Base-by-base conservation (phyloP, 192 early-diverging fungal genomes). In the Powellomyces hirtus region DNA sequence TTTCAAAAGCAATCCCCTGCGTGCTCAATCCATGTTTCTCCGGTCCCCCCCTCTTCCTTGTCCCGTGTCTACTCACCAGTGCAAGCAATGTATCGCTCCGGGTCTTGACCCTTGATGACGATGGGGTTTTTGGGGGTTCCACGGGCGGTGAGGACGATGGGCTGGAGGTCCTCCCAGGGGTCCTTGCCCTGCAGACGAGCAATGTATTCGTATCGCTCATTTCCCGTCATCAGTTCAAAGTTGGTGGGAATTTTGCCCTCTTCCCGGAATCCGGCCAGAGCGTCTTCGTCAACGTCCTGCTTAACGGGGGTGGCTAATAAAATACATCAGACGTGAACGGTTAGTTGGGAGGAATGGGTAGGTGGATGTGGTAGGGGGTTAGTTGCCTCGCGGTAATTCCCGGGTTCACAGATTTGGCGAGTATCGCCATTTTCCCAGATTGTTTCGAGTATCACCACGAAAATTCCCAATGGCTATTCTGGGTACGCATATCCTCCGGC, bases 151-250 rank as follows among this genome's bases (percentile, higher is more conserved):
- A 96, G 60, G 31, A 79, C 44, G 71, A 97, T 81, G 34, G 94
- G 92, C 24, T 87, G 81, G 80, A 95, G 77, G 74, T 97, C 94
- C 67, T 87, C 70, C 78, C 78, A 99, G 60, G 93, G 85, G 66
- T 94, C 90, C 75, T 91, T 88, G 75, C 94, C 94, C 63, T 90
- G 86, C 59, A 97, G 77, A 57, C 85, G 86, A 45, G 86, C 84
- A 63, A 98, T 79, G 67, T 89, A 84, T 86, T 99, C 94, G 70
- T 83, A 82, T 76, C 95, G 94, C 80, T 96, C 93, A 63, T 86
- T 73, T 81, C 97, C 95, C 55, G 95, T 90, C 59, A 93, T 79
- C 66, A 97, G 84, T 66, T 97, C 92, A 77, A 90, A 84, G 75
- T 94, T 90, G 68, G 92, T 93, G 53, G 81, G 71, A 57, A 86